Conservation (phyloP, 768 basidiomycete species). For the Auriculariales sp. region DNA sequence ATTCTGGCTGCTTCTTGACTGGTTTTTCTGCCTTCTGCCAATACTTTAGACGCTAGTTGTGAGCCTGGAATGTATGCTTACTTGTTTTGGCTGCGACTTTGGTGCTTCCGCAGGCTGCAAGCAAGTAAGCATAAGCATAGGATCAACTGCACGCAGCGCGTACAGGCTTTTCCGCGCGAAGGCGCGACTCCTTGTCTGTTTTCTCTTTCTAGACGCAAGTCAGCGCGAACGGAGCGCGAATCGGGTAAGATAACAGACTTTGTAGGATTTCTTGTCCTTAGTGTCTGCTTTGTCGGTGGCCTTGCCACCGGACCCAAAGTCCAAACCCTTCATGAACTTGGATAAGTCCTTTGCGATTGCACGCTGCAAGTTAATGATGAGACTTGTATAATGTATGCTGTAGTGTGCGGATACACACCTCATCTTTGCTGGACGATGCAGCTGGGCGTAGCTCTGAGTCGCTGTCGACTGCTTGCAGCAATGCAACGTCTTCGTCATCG, state of each 20-base stretch:
- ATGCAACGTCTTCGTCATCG: constrained; percentile 29
- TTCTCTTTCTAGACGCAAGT: constrained; percentile 4
- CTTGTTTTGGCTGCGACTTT: constrained; percentile 9
- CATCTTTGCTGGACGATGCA: constrained; percentile 13
- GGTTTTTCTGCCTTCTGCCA: not conserved
- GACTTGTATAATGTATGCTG: not conserved
- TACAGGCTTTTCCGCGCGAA: constrained; percentile 17
- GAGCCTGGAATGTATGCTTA: constrained; percentile 2
- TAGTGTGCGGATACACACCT: constrained; percentile 16
- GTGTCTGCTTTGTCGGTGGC: constrained; percentile 11
- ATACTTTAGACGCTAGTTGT: constrained; percentile 1
- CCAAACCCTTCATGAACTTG: constrained; percentile 25
- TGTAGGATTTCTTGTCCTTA: constrained; percentile 11
- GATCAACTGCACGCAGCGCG: not conserved
- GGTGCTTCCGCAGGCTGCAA: constrained; percentile 3
- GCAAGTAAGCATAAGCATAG: not conserved
- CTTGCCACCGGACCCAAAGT: constrained; percentile 11
- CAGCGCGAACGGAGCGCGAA: too few species aligned
- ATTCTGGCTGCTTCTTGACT: constrained; percentile 3
- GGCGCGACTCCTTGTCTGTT: constrained; percentile 10
- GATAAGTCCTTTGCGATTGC: constrained; percentile 29
- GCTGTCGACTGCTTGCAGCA: constrained; percentile 26
- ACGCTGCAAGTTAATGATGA: constrained; percentile 16
- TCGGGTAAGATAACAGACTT: too few species aligned
- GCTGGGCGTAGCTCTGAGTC: constrained; percentile 14